These are phyloP conservation scores for Raphanus sativus DNA, from an alignment of 345 rosid species.

Conservation along the genomic window DNA sequence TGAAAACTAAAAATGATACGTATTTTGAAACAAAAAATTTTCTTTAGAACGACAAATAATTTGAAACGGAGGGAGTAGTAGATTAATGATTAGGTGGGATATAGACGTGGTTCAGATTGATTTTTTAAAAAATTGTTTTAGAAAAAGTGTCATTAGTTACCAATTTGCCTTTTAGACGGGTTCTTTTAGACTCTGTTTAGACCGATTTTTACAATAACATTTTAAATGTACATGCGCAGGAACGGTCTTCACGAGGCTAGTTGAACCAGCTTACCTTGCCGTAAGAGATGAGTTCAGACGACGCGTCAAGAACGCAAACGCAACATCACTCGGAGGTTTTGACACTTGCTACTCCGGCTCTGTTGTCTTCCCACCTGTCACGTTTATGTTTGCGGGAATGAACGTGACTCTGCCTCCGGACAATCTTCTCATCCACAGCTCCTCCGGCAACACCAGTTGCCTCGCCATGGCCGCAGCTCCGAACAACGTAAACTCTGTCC, in stretches of 20 bases:
- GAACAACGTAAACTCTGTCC: constrained; percentile 73
- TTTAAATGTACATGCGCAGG: constrained; percentile 41
- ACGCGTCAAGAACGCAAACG: constrained; percentile 52
- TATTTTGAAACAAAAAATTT: no score
- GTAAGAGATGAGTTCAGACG: constrained; percentile 71
- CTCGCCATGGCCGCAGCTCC: constrained; percentile 93
- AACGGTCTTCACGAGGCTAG: constrained; percentile 79
- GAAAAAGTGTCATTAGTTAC: no score
- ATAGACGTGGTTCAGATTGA: no score
- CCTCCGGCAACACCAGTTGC: constrained; percentile 71
- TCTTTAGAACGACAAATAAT: no score
- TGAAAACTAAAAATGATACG: no score
- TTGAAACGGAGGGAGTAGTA: no score
- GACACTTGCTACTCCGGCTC: constrained; percentile 95
- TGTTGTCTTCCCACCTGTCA: constrained; percentile 63
- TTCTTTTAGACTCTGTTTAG: no score
- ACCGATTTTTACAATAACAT: not conserved
- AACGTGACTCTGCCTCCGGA: constrained; percentile 78
- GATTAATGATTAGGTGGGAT: no score
- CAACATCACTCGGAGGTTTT: constrained; percentile 82
- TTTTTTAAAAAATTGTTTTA: no score
- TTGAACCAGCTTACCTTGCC: constrained; percentile 65
- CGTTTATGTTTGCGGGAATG: constrained; percentile 87
- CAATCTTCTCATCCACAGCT: constrained; percentile 83
- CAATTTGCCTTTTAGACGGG: no score